phyloP scores from a whole-genome alignment of 441 rosid species.

The Adansonia grandidieri region DNA sequence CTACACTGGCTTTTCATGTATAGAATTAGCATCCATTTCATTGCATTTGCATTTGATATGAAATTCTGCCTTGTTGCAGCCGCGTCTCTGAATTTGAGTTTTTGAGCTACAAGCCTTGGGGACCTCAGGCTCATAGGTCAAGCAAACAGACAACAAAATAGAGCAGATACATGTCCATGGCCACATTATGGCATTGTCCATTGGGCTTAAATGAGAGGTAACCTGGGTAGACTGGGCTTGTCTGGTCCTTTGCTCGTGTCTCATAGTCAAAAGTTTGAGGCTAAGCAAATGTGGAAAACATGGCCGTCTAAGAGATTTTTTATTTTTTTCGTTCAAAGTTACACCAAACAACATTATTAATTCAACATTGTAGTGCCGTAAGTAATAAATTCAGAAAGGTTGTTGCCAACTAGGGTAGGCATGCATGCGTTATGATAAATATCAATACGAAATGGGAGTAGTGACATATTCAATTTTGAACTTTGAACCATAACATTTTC shows the following conservation, averaged over 20 bases:
- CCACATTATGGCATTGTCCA: not conserved
- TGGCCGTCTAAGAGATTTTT: not conserved
- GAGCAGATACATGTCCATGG: not conserved
- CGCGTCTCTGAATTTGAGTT: not conserved
- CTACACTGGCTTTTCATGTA: not conserved
- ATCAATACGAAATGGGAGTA: not conserved
- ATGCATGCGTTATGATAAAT: too few relatives aligned
- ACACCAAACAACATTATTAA: not conserved
- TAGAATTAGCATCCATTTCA: not conserved
- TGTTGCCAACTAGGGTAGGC: too few relatives aligned
- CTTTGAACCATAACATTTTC: not conserved
- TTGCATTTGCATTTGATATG: too few relatives aligned
- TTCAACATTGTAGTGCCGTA: conserved; percentile 5
- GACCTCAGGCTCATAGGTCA: not conserved
- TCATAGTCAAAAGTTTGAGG: not conserved
- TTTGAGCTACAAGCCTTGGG: not conserved
- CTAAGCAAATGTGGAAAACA: not conserved
- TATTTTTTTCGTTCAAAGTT: not conserved
- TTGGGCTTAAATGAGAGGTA: not conserved
- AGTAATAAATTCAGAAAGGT: not conserved
- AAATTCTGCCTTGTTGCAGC: not conserved
- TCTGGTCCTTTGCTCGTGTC: not conserved
- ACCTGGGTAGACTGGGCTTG: not conserved
- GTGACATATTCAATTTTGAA: not conserved
- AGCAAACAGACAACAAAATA: not conserved